A percentile compares a stretch with the other conserved stretches of the same genome.
phyloP scores from a whole-genome alignment of 2,329 filamentous ascomycete genomes.

The Ustulina deusta region DNA sequence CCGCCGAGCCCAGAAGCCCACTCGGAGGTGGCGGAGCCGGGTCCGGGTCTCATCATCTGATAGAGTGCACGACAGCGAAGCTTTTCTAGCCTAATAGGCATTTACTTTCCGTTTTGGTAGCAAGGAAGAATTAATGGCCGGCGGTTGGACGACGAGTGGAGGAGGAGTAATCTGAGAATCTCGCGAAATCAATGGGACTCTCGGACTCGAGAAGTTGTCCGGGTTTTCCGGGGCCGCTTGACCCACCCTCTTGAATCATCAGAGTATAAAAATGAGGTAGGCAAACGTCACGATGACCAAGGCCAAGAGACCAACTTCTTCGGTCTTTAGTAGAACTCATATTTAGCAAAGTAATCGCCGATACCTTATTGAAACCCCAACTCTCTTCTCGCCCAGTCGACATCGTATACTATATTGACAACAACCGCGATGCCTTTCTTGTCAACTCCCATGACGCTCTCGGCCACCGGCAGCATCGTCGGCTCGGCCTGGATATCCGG shows the following conservation, averaged over 20 bases:
- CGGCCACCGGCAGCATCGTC: conserved; percentile 43
- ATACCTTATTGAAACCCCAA: background rate
- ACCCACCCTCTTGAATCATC: conserved; percentile 11
- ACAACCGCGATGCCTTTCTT: conserved; percentile 42
- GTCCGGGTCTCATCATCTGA: background rate
- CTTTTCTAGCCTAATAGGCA: no score
- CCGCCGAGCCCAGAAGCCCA: background rate
- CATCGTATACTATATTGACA: background rate
- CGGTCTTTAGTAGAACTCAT: background rate
- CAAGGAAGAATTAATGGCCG: background rate
- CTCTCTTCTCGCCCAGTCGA: background rate
- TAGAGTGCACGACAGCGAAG: no score
- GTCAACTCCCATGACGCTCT: conserved; percentile 44
- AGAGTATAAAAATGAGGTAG: conserved; percentile 16
- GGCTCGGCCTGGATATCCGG: conserved; percentile 48
- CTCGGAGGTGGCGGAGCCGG: background rate
- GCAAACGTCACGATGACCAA: conserved; percentile 18
- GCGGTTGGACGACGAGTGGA: background rate
- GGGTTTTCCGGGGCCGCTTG: conserved; percentile 23
- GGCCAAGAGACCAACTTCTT: background rate
- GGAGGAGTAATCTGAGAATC: background rate
- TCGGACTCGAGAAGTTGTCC: conserved; percentile 44
- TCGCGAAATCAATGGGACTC: background rate
- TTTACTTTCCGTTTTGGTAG: no score
- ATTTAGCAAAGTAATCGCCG: background rate